Conservation (phyloP, 148 eudicot species). For the Dysphania ambrosioides region DNA sequence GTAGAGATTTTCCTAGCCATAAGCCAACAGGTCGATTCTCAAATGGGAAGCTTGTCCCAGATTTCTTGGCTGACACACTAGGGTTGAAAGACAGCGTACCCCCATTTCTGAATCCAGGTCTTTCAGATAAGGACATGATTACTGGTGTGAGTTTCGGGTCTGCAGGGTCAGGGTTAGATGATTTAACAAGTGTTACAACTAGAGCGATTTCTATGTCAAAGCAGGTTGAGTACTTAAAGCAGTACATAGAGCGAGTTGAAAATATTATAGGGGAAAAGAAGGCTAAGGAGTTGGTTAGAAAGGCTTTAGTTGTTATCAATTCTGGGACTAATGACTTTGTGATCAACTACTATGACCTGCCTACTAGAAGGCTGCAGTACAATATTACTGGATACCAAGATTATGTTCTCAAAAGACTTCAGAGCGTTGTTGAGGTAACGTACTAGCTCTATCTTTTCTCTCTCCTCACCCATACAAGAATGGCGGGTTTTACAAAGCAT, state of each 20-base stretch:
- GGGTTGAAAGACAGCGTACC: conserved; percentile 44
- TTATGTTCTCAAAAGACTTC: conserved; percentile 36
- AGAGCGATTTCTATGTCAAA: conserved; percentile 36
- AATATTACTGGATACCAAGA: too few species aligned
- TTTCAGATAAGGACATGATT: conserved; percentile 26
- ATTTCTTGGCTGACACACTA: conserved; percentile 38
- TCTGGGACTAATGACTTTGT: conserved; percentile 15
- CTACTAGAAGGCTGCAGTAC: conserved; percentile 36
- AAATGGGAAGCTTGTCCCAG: conserved; percentile 45
- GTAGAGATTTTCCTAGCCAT: conserved; percentile 42
- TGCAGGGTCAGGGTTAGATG: conserved; percentile 49
- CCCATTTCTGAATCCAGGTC: conserved; percentile 34
- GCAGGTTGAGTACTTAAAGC: conserved; percentile 33
- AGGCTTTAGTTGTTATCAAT: too few species aligned
- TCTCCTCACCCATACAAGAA: background rate
- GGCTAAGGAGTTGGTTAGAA: too few species aligned
- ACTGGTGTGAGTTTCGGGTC: conserved; percentile 56
- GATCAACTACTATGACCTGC: conserved; percentile 45
- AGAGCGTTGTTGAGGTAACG: conserved; percentile 42
- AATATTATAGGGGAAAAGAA: conserved; percentile 29
- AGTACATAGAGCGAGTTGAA: conserved; percentile 32
- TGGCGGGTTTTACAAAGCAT: too few species aligned
- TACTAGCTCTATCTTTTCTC: conserved; percentile 7
- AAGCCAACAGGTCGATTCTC: conserved; percentile 47
- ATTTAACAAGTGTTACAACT: conserved; percentile 12